These are phyloP conservation scores for Fonsecaea nubica DNA, from an alignment of 2,329 filamentous ascomycete species.

Conservation along the genomic window DNA sequence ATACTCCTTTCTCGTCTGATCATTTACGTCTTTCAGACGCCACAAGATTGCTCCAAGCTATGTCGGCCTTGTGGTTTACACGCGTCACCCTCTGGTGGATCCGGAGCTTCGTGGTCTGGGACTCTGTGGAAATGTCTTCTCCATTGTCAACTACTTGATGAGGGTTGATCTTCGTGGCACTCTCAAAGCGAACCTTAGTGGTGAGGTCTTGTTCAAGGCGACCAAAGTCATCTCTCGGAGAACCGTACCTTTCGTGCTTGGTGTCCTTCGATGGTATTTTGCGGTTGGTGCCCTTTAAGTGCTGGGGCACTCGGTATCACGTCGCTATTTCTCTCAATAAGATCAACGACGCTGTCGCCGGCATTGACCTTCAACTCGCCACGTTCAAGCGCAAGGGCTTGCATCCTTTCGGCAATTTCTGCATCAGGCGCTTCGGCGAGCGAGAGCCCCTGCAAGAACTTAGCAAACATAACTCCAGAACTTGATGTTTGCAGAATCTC, in stretches of 20 bases:
- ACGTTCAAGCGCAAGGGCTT: conserved; percentile 61
- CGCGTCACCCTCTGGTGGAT: not conserved
- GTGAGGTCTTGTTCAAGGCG: not conserved
- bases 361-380: conserved; percentile 40
- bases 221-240: conserved; percentile 7
- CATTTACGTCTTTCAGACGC: not conserved
- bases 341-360: conserved; percentile 16
- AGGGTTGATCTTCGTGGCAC: not conserved
- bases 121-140: not conserved
- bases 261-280: conserved; percentile 32
- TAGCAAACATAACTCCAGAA: not conserved
- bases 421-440: conserved; percentile 39
- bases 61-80: not conserved
- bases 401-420: conserved; percentile 47
- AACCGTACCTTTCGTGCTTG: conserved; percentile 31
- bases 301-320: conserved; percentile 23
- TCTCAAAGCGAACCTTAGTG: not conserved
- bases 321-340: conserved; percentile 27
- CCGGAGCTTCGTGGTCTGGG: not conserved
- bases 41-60: not conserved
- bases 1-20: not conserved
- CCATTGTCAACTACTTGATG: not conserved
- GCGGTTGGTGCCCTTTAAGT: conserved; percentile 19
- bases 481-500: not conserved
- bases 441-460: conserved; percentile 23